Evolutionary conservation across 1,139 yeast genomes (phyloP).

Genomic region (Ogataea hybrid): DNA sequence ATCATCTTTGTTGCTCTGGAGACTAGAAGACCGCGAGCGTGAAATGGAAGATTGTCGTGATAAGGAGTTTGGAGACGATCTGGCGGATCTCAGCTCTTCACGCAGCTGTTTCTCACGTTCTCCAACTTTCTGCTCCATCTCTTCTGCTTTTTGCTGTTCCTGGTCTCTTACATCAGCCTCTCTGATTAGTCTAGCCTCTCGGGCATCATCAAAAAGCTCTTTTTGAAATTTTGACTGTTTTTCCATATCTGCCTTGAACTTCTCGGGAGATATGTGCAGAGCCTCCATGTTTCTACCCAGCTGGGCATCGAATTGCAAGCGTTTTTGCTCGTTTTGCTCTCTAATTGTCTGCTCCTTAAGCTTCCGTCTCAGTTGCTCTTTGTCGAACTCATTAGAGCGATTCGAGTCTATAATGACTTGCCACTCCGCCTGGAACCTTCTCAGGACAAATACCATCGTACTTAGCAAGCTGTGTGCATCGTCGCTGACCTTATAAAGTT

Average conservation of each 20-base stretch:
- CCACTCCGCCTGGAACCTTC: slow-evolving; percentile 32
- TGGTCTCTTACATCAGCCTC: slow-evolving; percentile 25
- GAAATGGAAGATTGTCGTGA: slow-evolving; percentile 27
- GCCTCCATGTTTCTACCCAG: slow-evolving; percentile 24
- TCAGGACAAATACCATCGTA: slow-evolving; percentile 24
- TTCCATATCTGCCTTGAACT: slow-evolving; percentile 29
- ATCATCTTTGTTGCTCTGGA: slow-evolving; percentile 6
- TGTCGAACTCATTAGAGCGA: slow-evolving; percentile 27
- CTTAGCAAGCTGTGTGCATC: slow-evolving; percentile 27
- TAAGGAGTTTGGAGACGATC: slow-evolving; percentile 10
- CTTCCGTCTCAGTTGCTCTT: slow-evolving; percentile 27
- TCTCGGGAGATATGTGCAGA: slow-evolving; percentile 28
- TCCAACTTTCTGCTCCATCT: slow-evolving; percentile 24
- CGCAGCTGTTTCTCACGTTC: slow-evolving; percentile 29
- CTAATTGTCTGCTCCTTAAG: slow-evolving; percentile 23
- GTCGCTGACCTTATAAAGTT: slow-evolving; percentile 33
- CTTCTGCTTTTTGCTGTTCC: slow-evolving; percentile 19
- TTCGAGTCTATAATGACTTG: slow-evolving; percentile 22
- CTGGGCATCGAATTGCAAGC: slow-evolving; percentile 4
- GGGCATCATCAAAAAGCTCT: slow-evolving; percentile 26
- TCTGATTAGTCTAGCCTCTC: slow-evolving; percentile 27
- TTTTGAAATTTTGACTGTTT: slow-evolving; percentile 30
- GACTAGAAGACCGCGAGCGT: slow-evolving; percentile 17
- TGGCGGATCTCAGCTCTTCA: slow-evolving; percentile 22
- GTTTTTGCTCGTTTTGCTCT: slow-evolving; percentile 23